These are phyloP conservation scores for Fusarium oxysporum DNA, from an alignment of 2,329 filamentous ascomycete genomes.

Conservation along the genomic window DNA sequence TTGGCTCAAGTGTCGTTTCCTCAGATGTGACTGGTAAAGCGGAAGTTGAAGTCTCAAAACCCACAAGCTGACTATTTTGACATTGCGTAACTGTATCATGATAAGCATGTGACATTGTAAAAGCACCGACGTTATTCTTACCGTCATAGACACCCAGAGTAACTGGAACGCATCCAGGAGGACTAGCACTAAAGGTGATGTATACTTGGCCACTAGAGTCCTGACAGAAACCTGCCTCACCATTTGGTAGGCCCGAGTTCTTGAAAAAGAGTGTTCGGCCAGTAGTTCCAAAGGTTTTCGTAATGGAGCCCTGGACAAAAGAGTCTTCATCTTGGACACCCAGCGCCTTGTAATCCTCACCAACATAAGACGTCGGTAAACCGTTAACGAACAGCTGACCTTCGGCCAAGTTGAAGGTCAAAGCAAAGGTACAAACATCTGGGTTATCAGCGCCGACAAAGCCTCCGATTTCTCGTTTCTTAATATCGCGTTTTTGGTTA, in stretches of 20 bases:
- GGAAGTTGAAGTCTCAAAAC: background rate
- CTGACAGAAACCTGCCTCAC: background rate
- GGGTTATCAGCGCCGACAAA: background rate
- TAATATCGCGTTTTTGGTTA: background rate
- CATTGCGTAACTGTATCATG: background rate
- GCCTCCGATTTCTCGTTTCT: background rate
- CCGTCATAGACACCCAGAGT: background rate
- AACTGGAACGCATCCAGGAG: background rate
- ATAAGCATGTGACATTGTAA: rapidly evolving
- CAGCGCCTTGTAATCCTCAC: background rate
- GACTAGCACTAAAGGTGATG: background rate
- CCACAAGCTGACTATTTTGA: background rate
- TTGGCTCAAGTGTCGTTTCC: too few species aligned
- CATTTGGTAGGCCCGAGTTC: background rate
- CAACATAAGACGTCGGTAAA: background rate
- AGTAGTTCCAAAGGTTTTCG: background rate
- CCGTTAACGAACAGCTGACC: background rate
- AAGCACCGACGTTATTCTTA: background rate
- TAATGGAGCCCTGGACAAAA: too few species aligned
- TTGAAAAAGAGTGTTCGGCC: background rate
- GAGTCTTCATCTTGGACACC: background rate
- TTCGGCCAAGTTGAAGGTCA: background rate
- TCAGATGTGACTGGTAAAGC: background rate
- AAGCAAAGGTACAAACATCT: background rate
- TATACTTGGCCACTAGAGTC: background rate